These are phyloP conservation scores for Pinus taeda DNA, from an alignment of 75 land plant genomes.

Conservation along the genomic window DNA sequence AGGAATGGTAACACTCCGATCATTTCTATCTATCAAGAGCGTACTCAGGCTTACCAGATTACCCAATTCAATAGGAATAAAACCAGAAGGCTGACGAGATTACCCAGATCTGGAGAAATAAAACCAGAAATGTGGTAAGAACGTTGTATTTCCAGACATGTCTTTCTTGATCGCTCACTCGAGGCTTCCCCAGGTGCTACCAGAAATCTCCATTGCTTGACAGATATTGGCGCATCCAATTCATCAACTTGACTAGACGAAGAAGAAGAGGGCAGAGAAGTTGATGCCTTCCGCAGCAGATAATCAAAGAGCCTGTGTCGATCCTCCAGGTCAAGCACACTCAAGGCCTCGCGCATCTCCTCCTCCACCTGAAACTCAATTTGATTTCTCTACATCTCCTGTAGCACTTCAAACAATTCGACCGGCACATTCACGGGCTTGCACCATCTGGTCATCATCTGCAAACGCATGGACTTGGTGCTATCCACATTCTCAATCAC, in stretches of 20 bases:
- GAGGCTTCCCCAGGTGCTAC: no score
- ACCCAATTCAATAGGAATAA: no score
- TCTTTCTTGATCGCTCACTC: no score
- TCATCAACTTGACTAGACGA: neutral
- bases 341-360: slow-evolving; percentile 46
- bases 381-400: slow-evolving; percentile 55
- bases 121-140: no score
- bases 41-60: no score
- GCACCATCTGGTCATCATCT: slow-evolving; percentile 30
- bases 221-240: neutral
- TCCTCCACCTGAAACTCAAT: slow-evolving; percentile 37
- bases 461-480: slow-evolving; percentile 30
- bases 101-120: no score
- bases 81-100: no score
- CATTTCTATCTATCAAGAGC: no score
- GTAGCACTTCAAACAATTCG: slow-evolving; percentile 46
- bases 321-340: slow-evolving; percentile 49
- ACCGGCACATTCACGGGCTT: slow-evolving; percentile 44
- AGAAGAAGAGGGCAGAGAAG: slow-evolving; percentile 16
- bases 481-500: slow-evolving; percentile 46
- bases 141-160: no score
- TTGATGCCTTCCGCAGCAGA: slow-evolving; percentile 40
- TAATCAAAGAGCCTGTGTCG: slow-evolving; percentile 43
- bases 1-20: no score
- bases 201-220: no score